Base-by-base conservation (phyloP, 306 rosid genomes). In the Cercis canadensis region DNA sequence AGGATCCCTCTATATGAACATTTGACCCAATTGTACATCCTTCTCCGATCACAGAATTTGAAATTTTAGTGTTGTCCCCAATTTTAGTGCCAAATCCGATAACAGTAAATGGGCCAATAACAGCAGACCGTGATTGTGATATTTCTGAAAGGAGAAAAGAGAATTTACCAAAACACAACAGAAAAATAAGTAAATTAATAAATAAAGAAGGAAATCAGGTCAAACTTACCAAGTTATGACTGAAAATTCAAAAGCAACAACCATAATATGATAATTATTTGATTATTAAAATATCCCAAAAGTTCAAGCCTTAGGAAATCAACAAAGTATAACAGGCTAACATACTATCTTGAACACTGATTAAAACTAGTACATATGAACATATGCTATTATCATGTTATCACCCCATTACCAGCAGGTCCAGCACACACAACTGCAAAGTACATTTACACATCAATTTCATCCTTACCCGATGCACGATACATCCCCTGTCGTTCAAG, bases 401-500 rank as follows among this genome's bases (percentile, higher is more conserved):
- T 8, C 62, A 62, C 43, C 44, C 43, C 7, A 2, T 49, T 32
- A 7, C 62, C 29, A 63, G 29, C 29, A 24, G 29, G 29, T 3
- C 29, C 7, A 45, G 47, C 64, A 67, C 34, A 18, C 19, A 33
- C 50, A 64, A 47, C 12, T 65, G 32, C 57, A 16, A 47, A 16
- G 31, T 32, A 11, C 5, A 36, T 47, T 34, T 53, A 64, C 31
- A 53, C 31, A 11, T 45, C 15, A 69, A 63, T 78, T 50, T 8
- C 2, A 70, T 66, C 54, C 81, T 83, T 80, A 95, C 99, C 99
- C 24, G 89, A 80, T 75, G 90, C 99, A 80, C 92, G 85, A 80
- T 95, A 89, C 84, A 91, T 95, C 62, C 97, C 99, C 68, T 65
- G 96, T 71, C 99, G 84, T 79, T 89, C 97, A 69, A 91, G 87